A percentile compares a stretch with the other conserved stretches of the same genome.
phyloP scores from a whole-genome alignment of 768 basidiomycete genomes.

The Xerocomus spinulosus region DNA sequence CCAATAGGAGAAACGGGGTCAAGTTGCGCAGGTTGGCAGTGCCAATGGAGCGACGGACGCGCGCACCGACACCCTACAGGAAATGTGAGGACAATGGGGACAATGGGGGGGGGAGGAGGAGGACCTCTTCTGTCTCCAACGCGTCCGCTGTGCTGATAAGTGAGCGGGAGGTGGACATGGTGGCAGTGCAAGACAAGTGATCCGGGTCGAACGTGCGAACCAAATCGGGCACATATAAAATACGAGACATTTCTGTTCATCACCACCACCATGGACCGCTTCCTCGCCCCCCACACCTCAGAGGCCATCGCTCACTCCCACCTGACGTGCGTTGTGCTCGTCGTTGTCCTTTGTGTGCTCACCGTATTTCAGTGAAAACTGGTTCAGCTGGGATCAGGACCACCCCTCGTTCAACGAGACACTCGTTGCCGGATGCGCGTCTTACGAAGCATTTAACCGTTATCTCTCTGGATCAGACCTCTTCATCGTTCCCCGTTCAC shows the following conservation, averaged over 20 bases:
- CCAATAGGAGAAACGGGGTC: slow-evolving; percentile 88
- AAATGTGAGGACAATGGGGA: not conserved
- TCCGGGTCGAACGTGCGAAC: slow-evolving; percentile 25
- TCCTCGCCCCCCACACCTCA: slow-evolving; percentile 67
- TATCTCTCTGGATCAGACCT: slow-evolving; percentile 69
- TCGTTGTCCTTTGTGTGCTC: slow-evolving; percentile 4
- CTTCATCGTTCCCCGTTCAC: slow-evolving; percentile 61
- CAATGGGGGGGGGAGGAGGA: not conserved
- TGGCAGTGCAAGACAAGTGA: not conserved
- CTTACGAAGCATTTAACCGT: slow-evolving; percentile 74
- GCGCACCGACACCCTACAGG: slow-evolving; percentile 68
- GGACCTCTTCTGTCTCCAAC: slow-evolving; percentile 66
- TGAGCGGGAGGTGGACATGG: slow-evolving; percentile 48
- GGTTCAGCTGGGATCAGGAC: slow-evolving; percentile 64
- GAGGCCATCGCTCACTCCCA: slow-evolving; percentile 70
- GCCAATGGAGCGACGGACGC: slow-evolving; percentile 86
- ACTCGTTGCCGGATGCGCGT: slow-evolving; percentile 72
- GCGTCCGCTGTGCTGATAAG: slow-evolving; percentile 77
- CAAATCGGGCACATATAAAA: slow-evolving; percentile 17
- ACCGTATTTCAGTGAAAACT: slow-evolving; percentile 51
- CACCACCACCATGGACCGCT: slow-evolving; percentile 53
- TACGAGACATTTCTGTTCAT: not conserved
- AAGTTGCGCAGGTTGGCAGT: slow-evolving; percentile 68
- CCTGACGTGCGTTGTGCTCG: slow-evolving; percentile 48
- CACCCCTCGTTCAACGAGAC: slow-evolving; percentile 68